phyloP scores from a whole-genome alignment of 305 asterid species.

The Plantago coronopus region DNA sequence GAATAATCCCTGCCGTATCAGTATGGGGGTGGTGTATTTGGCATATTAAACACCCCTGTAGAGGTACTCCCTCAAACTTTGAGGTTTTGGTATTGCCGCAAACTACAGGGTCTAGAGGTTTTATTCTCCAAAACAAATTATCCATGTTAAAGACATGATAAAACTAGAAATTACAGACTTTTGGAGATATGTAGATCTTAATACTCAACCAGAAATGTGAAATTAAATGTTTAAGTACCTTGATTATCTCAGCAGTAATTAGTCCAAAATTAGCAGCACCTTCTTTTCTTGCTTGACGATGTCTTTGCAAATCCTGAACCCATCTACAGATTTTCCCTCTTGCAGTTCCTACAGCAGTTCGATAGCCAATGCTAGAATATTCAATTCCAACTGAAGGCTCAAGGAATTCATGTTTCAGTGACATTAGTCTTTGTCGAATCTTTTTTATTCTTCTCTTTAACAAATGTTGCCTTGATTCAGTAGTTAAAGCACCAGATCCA shows the following conservation, averaged over 20 bases:
- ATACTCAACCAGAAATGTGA: neutral
- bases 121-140: neutral
- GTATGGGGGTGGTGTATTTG: neutral
- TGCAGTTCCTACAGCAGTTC: constrained; percentile 87
- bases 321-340: constrained; percentile 80
- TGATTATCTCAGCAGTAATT: constrained; percentile 84
- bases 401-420: constrained; percentile 83
- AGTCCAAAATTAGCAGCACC: constrained; percentile 91
- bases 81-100: neutral
- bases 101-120: neutral
- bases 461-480: constrained; percentile 58
- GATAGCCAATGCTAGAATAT: constrained; percentile 74
- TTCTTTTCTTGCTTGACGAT: constrained; percentile 95
- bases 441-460: constrained; percentile 77
- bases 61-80: neutral
- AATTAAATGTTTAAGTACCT: constrained; percentile 42
- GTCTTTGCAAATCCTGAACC: constrained; percentile 96
- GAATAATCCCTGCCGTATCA: neutral
- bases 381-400: constrained; percentile 77
- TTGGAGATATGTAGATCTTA: neutral
- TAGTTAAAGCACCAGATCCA: constrained; percentile 39
- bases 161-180: constrained; percentile 16
- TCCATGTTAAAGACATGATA: neutral
- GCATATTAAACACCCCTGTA: neutral
- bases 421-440: constrained; percentile 92